A percentile compares a stretch with the other conserved stretches of the same genome.
Evolutionary conservation across 176 grass and related monocot species (phyloP).

Genomic region (Panicum miliaceum): DNA sequence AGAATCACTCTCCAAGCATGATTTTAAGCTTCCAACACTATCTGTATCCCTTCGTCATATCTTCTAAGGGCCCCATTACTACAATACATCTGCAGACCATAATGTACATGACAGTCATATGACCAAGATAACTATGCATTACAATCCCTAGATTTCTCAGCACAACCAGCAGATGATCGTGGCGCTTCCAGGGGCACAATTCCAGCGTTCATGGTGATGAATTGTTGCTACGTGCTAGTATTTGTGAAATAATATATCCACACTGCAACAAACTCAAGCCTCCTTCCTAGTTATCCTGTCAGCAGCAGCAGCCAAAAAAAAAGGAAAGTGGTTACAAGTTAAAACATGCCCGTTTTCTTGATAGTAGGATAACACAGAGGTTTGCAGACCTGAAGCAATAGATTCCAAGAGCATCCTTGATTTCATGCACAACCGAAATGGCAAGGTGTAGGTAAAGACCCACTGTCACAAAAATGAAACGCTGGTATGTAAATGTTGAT

Average conservation of each 20-base stretch:
- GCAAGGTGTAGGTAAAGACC: conserved; percentile 88
- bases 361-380: neutral
- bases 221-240: neutral
- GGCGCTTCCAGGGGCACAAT: neutral
- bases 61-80: neutral
- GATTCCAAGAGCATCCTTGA: conserved; percentile 93
- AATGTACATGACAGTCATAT: conserved; percentile 1
- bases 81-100: neutral
- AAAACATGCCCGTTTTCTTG: neutral
- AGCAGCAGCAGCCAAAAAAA: conserved; percentile 9
- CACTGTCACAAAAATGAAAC: conserved; percentile 60
- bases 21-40: neutral
- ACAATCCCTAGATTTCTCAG: neutral
- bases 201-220: neutral
- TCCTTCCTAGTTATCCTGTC: conserved; percentile 97
- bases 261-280: conserved; percentile 50
- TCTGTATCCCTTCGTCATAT: neutral
- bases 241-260: conserved; percentile 11
- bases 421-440: conserved; percentile 89
- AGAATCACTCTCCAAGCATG: neutral
- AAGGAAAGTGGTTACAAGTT: neutral
- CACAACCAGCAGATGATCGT: neutral
- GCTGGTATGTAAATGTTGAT: neutral
- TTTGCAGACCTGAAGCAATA: conserved; percentile 88
- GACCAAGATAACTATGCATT: conserved; percentile 1